Percentiles rank a stretch among this genome's conserved stretches.
Conservation (phyloP, 2,329 filamentous ascomycete species). For the Fusarium sp. region DNA sequence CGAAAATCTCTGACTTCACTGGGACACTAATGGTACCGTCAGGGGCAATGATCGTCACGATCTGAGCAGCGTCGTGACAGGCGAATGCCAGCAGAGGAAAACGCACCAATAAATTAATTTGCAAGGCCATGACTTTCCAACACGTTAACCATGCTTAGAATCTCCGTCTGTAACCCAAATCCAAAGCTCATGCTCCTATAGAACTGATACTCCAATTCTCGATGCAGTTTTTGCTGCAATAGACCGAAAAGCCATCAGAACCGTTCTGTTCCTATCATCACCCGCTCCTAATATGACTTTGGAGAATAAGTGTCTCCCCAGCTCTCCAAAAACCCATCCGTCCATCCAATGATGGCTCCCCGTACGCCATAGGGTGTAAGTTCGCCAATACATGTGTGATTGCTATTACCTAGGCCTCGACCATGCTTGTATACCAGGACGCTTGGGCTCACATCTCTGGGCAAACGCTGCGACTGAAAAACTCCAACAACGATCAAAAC, state of each 20-base stretch:
- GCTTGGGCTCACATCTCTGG: neutral
- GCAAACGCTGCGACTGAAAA: neutral
- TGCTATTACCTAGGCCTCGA: neutral
- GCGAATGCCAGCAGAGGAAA: neutral
- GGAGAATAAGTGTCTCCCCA: constrained; percentile 6
- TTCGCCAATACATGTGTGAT: neutral
- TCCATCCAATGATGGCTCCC: constrained; percentile 5
- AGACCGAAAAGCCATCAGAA: neutral
- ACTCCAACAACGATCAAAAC: constrained; percentile 1
- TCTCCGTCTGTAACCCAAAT: neutral
- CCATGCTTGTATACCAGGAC: neutral
- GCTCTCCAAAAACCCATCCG: constrained; percentile 5
- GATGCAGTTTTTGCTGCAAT: neutral
- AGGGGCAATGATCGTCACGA: neutral
- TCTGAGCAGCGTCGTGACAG: neutral
- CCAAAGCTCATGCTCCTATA: neutral
- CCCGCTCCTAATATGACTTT: neutral
- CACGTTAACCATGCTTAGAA: neutral
- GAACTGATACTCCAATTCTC: neutral
- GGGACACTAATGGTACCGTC: neutral
- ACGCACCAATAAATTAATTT: no score
- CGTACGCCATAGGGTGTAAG: constrained; percentile 3
- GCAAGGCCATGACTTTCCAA: no score
- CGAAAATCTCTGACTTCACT: neutral
- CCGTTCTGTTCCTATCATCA: neutral